Base-by-base conservation (phyloP, 768 basidiomycete genomes). In the Paxillus ammoniavirescens region DNA sequence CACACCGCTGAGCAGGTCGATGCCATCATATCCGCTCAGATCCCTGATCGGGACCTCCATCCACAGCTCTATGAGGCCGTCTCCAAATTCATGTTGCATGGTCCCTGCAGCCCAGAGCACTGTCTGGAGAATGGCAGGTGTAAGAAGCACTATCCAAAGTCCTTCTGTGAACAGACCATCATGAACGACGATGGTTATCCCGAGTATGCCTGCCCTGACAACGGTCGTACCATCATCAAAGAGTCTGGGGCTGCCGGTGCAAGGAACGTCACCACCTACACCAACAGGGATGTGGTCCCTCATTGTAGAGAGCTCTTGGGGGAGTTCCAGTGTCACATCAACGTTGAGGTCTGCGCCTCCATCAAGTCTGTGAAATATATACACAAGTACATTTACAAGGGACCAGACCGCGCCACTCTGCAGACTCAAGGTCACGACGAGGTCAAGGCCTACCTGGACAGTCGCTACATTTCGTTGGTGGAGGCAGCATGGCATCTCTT, bases 291-390 rank as follows among this genome's bases (percentile, higher is more conserved):
- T 69, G 68, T 82, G 13, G 73, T 82, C 4, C 75, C 76, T 1
- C 74, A 79, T 58, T 62, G 54, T 41, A 73, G 71, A 0, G 72
- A 61, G 26, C 64, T 81, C 0, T 54, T 60, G 42, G 65, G 61
- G 0, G 59, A 67, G 21, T 78, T 71, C 53, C 17, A 72, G 50
- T 79, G 78, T 54, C 78, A 83, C 51, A 78, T 81, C 58, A 83
- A 82, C 65, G 53, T 80, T 0, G 80, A 83, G 56, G 71, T 72
- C 48, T 67, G 62, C 45, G 64, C 61, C 0, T 72, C 70, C 8
- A 57, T 81, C 36, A 65, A 63, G 8, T 58, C 26, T 26, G 21
- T 21, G 21, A 21, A 21, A 21, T 21, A 21, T 21, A 3, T 21
- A 3, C 21, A 21, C 53, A 60, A 60, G 21, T 21, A 21, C 21